Base-by-base conservation (phyloP, 1,139 yeast genomes). In the Candida smagusa region DNA sequence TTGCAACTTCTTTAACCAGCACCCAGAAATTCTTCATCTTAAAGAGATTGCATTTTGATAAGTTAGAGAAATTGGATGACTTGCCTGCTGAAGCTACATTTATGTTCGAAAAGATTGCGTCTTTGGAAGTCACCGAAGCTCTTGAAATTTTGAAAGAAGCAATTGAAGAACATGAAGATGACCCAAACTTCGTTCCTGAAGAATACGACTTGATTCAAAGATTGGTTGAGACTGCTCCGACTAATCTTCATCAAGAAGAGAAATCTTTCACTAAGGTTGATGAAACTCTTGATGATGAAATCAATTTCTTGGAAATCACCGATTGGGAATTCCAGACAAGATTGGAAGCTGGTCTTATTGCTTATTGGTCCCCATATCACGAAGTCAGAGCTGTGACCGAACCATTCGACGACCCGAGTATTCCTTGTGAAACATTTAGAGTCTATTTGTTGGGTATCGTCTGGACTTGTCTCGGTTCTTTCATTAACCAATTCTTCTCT, bases 371-470 rank as follows among this genome's bases (percentile, higher is more conserved):
- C 1, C 83, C 84, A 1, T 81, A 81, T 52, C 77, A 81, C 3
- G 85, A 80, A 54, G 84, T 81, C 6, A 65, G 87, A 44, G 68
- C 85, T 7, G 74, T 77, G 23, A 65, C 79, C 22, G 72, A 70
- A 35, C 76, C 80, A 12, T 58, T 56, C 32, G 83, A 79, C 50
- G 81, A 78, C 46, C 71, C 72, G 2, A 50, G 48, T 2, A 55
- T 65, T 24, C 73, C 76, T 5, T 65, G 69, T 43, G 86, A 81
- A 54, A 79, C 85, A 2, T 47, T 75, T 33, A 68, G 85, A 53
- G 76, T 78, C 6, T 81, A 81, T 49, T 41, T 73, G 28, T 51
- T 80, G 27, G 85, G 81, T 4, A 48, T 74, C 13, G 45, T 79
- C 31, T 81, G 84, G 84, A 63, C 73, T 13, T 65, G 69, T 16